Evolutionary conservation across 768 basidiomycete genomes (phyloP).

Genomic region (Chiua virens): DNA sequence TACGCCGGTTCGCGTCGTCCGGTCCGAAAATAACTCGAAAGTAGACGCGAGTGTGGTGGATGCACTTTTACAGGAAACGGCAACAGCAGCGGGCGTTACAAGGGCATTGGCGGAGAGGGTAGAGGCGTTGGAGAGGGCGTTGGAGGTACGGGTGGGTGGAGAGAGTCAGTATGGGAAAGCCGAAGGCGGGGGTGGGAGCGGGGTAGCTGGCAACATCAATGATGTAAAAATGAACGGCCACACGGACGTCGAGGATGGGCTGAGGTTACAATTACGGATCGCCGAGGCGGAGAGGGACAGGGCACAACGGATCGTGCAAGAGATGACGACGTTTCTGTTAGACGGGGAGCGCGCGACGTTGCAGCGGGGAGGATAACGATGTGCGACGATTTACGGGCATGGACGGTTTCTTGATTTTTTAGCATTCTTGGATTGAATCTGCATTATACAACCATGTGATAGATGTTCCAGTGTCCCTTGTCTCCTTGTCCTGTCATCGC

Average conservation of each 20-base stretch:
- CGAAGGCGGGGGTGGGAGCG: background rate
- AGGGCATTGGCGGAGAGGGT: conserved; percentile 25
- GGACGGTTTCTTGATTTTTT: background rate
- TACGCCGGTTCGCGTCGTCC: conserved; percentile 8
- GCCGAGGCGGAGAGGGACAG: conserved; percentile 23
- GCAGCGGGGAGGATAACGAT: background rate
- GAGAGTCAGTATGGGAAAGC: background rate
- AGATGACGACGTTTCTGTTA: conserved; percentile 19
- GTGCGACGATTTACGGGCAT: background rate
- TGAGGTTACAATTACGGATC: conserved; percentile 10
- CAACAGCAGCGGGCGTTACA: conserved; percentile 13
- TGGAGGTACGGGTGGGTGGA: conserved; percentile 5
- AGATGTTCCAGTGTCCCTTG: too few relatives aligned
- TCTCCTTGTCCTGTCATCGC: too few relatives aligned
- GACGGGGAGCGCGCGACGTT: background rate
- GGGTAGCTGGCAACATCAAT: background rate
- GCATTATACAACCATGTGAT: too few relatives aligned
- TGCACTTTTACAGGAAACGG: conserved; percentile 18
- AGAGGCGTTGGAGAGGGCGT: conserved; percentile 18
- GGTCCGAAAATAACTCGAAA: conserved; percentile 3
- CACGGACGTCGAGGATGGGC: conserved; percentile 1
- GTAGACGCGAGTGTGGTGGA: conserved; percentile 11
- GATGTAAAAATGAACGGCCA: background rate
- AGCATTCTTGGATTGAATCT: too few relatives aligned
- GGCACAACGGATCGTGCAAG: conserved; percentile 12